A percentile compares a stretch with the other conserved stretches of the same genome.
Evolutionary conservation across 345 rosid species (phyloP).

Genomic region (Raphanus sativus): DNA sequence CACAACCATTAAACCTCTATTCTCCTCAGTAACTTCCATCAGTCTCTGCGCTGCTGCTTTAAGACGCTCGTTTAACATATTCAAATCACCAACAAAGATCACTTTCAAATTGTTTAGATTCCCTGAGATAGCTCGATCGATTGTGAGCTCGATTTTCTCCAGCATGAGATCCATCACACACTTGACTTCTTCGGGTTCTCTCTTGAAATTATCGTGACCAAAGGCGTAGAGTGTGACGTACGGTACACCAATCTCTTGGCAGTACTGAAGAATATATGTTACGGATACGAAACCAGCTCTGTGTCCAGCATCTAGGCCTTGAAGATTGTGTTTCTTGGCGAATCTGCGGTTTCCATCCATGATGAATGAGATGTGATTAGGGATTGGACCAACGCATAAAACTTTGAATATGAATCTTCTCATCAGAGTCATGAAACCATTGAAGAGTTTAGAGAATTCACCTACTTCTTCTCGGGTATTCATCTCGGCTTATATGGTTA

Average conservation of each 20-base stretch:
- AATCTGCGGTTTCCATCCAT: slow-evolving; percentile 41
- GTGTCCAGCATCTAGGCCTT: slow-evolving; percentile 37
- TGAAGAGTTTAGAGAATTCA: slow-evolving; percentile 12
- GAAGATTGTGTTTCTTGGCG: slow-evolving; percentile 34
- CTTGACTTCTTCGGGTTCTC: slow-evolving; percentile 67
- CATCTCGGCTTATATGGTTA: slow-evolving; percentile 15
- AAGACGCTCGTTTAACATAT: slow-evolving; percentile 39
- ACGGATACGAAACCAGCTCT: slow-evolving; percentile 63
- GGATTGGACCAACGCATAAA: slow-evolving; percentile 35
- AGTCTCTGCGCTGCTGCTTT: slow-evolving; percentile 54
- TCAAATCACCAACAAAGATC: slow-evolving; percentile 45
- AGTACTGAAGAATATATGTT: slow-evolving; percentile 53
- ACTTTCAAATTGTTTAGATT: slow-evolving; percentile 55
- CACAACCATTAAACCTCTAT: slow-evolving; percentile 34
- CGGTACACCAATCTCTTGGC: slow-evolving; percentile 61
- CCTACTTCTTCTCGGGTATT: slow-evolving; percentile 18
- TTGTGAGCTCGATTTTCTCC: slow-evolving; percentile 25
- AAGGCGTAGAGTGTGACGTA: slow-evolving; percentile 67
- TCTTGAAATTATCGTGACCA: slow-evolving; percentile 74
- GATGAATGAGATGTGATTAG: slow-evolving; percentile 38
- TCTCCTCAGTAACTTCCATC: slow-evolving; percentile 57
- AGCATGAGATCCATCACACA: slow-evolving; percentile 53
- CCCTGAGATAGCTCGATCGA: slow-evolving; percentile 21
- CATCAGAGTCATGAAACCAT: slow-evolving; percentile 13
- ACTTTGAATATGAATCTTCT: slow-evolving; percentile 32